Conservation (phyloP, 2,329 filamentous ascomycete genomes). For the Verticillium nubilum region DNA sequence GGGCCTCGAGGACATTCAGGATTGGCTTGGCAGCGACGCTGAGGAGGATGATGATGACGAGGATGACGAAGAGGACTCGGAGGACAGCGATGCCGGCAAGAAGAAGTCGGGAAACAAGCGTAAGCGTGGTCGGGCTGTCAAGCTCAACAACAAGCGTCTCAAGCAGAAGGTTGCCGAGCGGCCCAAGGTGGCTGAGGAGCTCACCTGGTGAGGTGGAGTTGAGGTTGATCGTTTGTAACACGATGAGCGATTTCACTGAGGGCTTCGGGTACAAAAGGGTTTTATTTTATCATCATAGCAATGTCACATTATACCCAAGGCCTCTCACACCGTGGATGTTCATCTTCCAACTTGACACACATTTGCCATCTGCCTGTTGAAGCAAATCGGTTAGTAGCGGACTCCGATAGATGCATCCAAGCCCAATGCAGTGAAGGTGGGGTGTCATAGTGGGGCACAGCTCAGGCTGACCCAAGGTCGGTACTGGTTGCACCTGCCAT, state of each 20-base stretch:
- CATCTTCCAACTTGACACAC: not conserved
- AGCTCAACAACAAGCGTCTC: constrained; percentile 35
- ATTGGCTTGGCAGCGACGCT: constrained; percentile 77
- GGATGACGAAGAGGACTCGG: constrained; percentile 51
- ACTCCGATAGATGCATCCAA: not conserved
- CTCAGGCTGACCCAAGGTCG: not conserved
- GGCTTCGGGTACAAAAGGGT: not conserved
- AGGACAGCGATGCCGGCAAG: constrained; percentile 49
- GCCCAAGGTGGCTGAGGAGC: constrained; percentile 32
- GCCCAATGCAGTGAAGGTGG: not conserved
- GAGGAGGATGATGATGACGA: constrained; percentile 56
- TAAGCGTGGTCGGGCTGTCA: constrained; percentile 43
- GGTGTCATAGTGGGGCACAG: not conserved
- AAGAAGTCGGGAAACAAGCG: constrained; percentile 52
- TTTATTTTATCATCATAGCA: not conserved
- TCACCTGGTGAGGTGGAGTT: constrained; percentile 28
- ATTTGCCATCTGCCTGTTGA: too few relatives aligned
- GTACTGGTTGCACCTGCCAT: not conserved
- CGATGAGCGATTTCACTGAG: not conserved
- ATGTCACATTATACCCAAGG: not conserved
- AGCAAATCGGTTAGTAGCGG: not conserved
- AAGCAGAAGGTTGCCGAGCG: constrained; percentile 41
- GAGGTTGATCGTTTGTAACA: not conserved
- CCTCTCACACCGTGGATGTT: not conserved
- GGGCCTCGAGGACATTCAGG: constrained; percentile 69